Conservation (phyloP, 129 eudicot genomes). For the Saposhnikovia divaricata region DNA sequence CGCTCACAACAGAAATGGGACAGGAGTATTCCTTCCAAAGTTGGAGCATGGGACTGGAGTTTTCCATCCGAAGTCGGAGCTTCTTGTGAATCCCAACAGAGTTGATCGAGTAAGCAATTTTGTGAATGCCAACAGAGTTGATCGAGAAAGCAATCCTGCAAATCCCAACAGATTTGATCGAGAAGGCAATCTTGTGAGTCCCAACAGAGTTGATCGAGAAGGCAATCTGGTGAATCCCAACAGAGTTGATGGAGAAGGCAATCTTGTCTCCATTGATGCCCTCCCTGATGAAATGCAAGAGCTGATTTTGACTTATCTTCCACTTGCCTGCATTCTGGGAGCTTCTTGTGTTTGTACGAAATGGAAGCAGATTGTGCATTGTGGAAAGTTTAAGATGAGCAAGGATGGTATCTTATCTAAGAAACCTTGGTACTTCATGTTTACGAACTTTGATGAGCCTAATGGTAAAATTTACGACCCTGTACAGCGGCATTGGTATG, state of each 20-base stretch:
- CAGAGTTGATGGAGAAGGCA: neutral
- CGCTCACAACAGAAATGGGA: slow-evolving; percentile 17
- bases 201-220: neutral
- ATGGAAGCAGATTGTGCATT: slow-evolving; percentile 37
- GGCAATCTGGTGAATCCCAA: neutral
- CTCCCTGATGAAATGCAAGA: slow-evolving; percentile 49
- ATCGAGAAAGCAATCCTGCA: neutral
- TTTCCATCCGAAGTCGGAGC: slow-evolving; percentile 18
- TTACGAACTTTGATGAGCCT: slow-evolving; percentile 29
- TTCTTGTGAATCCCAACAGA: slow-evolving; percentile 6
- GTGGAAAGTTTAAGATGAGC: slow-evolving; percentile 25
- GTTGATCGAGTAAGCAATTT: neutral
- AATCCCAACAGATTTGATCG: neutral
- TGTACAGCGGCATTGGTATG: slow-evolving; percentile 31
- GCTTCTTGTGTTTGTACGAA: slow-evolving; percentile 40
- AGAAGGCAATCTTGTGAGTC: neutral
- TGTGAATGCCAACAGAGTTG: neutral
- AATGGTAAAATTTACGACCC: slow-evolving; percentile 38
- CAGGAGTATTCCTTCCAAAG: slow-evolving; percentile 14
- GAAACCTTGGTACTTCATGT: slow-evolving; percentile 55
- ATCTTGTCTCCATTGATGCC: slow-evolving; percentile 19
- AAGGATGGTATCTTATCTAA: slow-evolving; percentile 7
- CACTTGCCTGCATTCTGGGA: slow-evolving; percentile 28
- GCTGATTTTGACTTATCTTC: slow-evolving; percentile 33
- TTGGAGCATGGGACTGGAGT: slow-evolving; percentile 1